phyloP scores from a whole-genome alignment of 169 alveolate species.

The Plasmodium berghei region DNA sequence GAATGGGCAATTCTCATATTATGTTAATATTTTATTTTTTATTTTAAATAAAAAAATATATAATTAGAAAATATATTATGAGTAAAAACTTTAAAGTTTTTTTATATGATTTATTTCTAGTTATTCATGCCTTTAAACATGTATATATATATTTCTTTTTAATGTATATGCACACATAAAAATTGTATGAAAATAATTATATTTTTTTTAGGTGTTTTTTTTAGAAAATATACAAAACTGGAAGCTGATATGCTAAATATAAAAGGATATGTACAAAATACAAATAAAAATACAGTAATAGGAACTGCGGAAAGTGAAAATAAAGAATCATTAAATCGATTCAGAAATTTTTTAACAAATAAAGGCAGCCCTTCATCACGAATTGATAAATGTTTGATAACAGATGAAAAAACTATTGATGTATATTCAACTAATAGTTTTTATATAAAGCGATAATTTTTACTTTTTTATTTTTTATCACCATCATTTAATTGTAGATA shows the following conservation, averaged over 20 bases:
- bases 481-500: neutral
- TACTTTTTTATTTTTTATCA: neutral
- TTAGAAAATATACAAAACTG: conserved; percentile 82
- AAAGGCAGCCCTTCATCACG: conserved; percentile 84
- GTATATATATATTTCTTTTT: neutral
- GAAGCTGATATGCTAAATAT: conserved; percentile 84
- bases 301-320: conserved; percentile 80
- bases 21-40: too few relatives aligned
- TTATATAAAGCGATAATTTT: conserved; percentile 15
- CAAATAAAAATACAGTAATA: conserved; percentile 80
- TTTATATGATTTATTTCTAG: too few relatives aligned
- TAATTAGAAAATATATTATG: too few relatives aligned
- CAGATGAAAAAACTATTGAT: conserved; percentile 60
- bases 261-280: conserved; percentile 83
- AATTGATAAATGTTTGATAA: conserved; percentile 79
- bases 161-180: neutral
- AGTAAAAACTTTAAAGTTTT: too few relatives aligned
- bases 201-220: conserved; percentile 80
- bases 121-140: too few relatives aligned
- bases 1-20: too few relatives aligned
- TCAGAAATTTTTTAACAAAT: conserved; percentile 78
- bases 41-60: too few relatives aligned
- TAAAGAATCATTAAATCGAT: conserved; percentile 72
- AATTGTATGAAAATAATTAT: too few relatives aligned
- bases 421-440: conserved; percentile 27